Percentiles rank a stretch among this genome's conserved stretches.
Conservation (phyloP, 2,329 filamentous ascomycete genomes). For the Scedosporium dehoogii region DNA sequence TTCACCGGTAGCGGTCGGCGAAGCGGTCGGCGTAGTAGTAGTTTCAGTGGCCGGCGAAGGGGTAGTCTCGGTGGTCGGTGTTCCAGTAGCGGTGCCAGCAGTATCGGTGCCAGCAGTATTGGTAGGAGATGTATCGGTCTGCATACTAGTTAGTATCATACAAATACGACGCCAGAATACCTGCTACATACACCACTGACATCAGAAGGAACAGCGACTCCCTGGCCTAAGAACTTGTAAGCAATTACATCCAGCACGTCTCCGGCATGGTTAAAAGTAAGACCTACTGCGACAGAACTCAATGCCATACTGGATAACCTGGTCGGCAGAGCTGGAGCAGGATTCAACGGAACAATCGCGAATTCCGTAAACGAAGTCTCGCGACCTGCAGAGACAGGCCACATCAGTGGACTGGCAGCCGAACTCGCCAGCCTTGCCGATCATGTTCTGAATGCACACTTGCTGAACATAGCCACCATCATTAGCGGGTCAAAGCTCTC, state of each 20-base stretch:
- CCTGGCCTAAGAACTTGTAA: constrained; percentile 16
- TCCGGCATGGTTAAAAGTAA: neutral
- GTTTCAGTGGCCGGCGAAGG: too few species aligned
- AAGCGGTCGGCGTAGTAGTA: too few species aligned
- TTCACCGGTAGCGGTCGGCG: too few species aligned
- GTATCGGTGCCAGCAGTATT: constrained; percentile 1
- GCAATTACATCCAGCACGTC: neutral
- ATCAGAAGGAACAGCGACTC: constrained; percentile 18
- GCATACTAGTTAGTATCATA: neutral
- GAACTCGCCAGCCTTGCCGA: constrained; percentile 31
- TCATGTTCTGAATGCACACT: constrained; percentile 41
- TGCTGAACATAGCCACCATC: constrained; percentile 20
- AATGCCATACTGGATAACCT: constrained; percentile 28
- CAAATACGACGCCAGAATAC: neutral
- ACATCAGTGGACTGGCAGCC: constrained; percentile 32
- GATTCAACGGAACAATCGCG: constrained; percentile 38
- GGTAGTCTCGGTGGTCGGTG: too few species aligned
- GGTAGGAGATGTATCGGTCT: too few species aligned
- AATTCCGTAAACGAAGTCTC: constrained; percentile 37
- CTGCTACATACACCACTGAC: neutral
- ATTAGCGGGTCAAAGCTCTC: neutral
- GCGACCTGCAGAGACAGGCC: constrained; percentile 36
- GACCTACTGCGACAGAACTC: constrained; percentile 27
- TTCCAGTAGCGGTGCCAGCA: neutral
- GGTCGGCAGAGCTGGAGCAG: constrained; percentile 24